These are phyloP conservation scores for Metschnikowia hibisci DNA, from an alignment of 805 yeast species.

Conservation along the genomic window DNA sequence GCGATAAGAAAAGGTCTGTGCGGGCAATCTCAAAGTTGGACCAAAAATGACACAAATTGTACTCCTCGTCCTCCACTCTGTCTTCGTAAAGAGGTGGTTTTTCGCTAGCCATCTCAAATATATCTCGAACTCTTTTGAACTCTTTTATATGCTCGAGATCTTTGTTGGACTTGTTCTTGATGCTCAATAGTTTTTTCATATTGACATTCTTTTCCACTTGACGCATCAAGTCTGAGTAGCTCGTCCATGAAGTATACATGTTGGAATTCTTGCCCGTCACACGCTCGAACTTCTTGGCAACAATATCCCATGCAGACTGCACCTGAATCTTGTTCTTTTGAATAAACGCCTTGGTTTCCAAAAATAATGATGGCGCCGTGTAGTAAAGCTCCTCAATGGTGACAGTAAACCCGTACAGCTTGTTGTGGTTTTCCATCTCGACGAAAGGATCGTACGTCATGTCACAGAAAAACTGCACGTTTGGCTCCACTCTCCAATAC, in stretches of 20 bases:
- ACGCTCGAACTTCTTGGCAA: slow-evolving; percentile 37
- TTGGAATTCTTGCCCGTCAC: slow-evolving; percentile 21
- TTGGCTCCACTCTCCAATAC: slow-evolving; percentile 97
- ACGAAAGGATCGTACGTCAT: slow-evolving; percentile 86
- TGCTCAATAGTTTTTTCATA: slow-evolving; percentile 21
- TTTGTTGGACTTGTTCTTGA: slow-evolving; percentile 22
- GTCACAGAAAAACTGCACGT: slow-evolving; percentile 86
- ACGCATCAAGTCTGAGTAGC: slow-evolving; percentile 19
- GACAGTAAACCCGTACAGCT: slow-evolving; percentile 83
- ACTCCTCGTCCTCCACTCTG: slow-evolving; percentile 61
- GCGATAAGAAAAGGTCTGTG: slow-evolving; percentile 66
- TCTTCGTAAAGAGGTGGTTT: slow-evolving; percentile 42
- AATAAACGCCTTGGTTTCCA: slow-evolving; percentile 65
- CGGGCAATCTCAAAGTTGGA: slow-evolving; percentile 89
- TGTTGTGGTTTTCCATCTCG: slow-evolving; percentile 66
- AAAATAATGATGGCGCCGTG: slow-evolving; percentile 78
- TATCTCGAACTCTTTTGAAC: slow-evolving; percentile 27
- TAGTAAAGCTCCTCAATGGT: slow-evolving; percentile 72
- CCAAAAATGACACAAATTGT: slow-evolving; percentile 87
- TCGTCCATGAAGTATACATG: slow-evolving; percentile 22
- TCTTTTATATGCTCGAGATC: slow-evolving; percentile 17
- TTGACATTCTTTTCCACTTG: slow-evolving; percentile 28
- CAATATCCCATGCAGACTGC: slow-evolving; percentile 68
- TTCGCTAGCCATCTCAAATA: slow-evolving; percentile 36
- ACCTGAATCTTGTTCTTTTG: slow-evolving; percentile 44